A percentile compares a stretch with the other conserved stretches of the same genome.
These are phyloP conservation scores for Cladobotryum mycophilum DNA, from an alignment of 2,329 filamentous ascomycete genomes.

Conservation along the genomic window DNA sequence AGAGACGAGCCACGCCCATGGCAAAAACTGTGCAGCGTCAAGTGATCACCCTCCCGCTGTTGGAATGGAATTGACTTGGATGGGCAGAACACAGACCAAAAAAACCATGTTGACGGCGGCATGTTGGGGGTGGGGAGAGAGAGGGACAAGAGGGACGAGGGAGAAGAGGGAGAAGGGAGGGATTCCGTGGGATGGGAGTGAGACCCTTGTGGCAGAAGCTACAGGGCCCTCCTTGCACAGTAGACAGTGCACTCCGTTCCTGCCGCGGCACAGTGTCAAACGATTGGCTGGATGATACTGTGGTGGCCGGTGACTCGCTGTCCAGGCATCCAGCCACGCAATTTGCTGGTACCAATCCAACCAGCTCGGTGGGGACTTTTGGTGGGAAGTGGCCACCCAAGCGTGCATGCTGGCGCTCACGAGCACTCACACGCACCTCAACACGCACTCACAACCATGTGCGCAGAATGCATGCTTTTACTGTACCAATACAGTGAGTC, in stretches of 20 bases:
- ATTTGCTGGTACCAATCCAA: slow-evolving; percentile 12
- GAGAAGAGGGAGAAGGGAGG: too few relatives aligned
- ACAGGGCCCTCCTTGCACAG: too few relatives aligned
- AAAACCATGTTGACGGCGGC: background rate
- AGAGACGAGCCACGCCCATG: background rate
- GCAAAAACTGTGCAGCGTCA: slow-evolving; percentile 7
- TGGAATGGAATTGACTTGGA: slow-evolving; percentile 3
- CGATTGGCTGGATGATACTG: background rate
- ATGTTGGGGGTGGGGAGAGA: background rate
- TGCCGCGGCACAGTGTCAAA: too few relatives aligned
- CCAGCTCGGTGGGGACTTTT: background rate
- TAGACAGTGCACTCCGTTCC: too few relatives aligned
- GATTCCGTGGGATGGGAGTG: background rate
- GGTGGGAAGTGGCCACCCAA: background rate
- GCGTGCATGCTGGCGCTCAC: too few relatives aligned
- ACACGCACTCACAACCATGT: too few relatives aligned
- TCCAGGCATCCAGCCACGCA: slow-evolving; percentile 10
- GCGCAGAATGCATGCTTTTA: too few relatives aligned
- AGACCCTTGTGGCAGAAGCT: too few relatives aligned
- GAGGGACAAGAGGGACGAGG: too few relatives aligned
- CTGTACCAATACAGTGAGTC: background rate
- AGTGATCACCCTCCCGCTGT: slow-evolving; percentile 9
- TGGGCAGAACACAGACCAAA: background rate
- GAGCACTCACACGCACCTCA: too few relatives aligned
- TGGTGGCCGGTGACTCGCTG: slow-evolving; percentile 4